Evolutionary conservation across 495 filamentous ascomycete species (phyloP), one percentile per base, ranked within the genome.

Genomic region (Xylaria scruposa): DNA sequence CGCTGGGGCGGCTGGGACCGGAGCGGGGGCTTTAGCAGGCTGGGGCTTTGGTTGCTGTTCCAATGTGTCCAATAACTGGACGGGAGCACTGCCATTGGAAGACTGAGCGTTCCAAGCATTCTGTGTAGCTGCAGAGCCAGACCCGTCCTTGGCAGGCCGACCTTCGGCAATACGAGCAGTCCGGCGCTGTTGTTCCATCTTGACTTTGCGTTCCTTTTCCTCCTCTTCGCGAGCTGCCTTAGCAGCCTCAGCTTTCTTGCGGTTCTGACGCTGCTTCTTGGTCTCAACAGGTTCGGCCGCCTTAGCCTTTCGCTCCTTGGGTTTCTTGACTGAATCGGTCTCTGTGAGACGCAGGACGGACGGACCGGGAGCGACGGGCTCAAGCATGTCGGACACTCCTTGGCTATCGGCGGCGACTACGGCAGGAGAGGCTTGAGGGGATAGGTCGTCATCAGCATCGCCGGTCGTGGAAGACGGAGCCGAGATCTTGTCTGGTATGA

Each of bases 221-320:
- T 90, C 88, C 70, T 90, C 89, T 80, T 92, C 91, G 33, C 93
- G 90, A 59, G 87, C 81, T 54, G 86, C 81, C 85, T 93, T 93
- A 67, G 88, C 87, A 53, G 88, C 89, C 82, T 97, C 93, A 63
- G 87, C 89, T 88, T 95, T 97, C 79, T 90, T 86, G 46, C 89
- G 87, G 82, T 96, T 93, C 84, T 96, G 93, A 62, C 94, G 90
- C 83, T 95, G 92, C 86, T 97, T 97, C 90, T 97, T 97, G 33
- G 90, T 92, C 82, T 95, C 92, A 15, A 85, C 86, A 64, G 81
- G 80, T 70, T 90, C 85, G 21, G 80, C 73, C 60, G 81, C 76
- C 77, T 87, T 85, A 68, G 83, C 75, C 84, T 91, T 92, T 78
- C 86, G 83, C 80, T 90, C 87, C 84, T 90, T 91, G 56, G 88